Base-by-base conservation (phyloP, 83 land plant species). In the Picea engelmannii region DNA sequence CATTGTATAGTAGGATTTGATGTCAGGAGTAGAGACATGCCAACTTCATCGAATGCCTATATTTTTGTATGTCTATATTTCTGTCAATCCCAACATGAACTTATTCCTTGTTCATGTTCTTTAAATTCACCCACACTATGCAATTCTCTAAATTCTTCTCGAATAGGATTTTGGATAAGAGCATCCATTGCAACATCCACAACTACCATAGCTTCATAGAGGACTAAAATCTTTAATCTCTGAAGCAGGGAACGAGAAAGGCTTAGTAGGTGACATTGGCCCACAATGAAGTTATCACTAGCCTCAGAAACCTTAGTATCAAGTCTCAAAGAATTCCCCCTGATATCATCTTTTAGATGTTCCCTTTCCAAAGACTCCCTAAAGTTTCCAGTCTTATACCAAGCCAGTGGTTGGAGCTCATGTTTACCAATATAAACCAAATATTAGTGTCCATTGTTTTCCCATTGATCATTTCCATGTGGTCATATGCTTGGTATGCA, bases 271-370 rank as follows among this genome's bases (percentile, higher is more conserved):
- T 97, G 98, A 70, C 96, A 86, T 79, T 97, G 99, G 18, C 99
- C 99, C 40, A 97, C 99, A 78, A 95, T 94, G 83, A 97, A 97
- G 85, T 97, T 97, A 55, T 97, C 96, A 23, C 99, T 96, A n/a
- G 88, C 95, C 82, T 97, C 96, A 15, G 89, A 81, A 1, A 94
- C 99, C 97, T 96, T 92, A 79, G 96, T 92, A 79, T 95, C 96
- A 81, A 97, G 92, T 23, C 99, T 96, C 66, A 89, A 69, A 78
- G 92, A 8, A 79, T 87, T 95, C 80, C 95, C 84, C 81, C 91
- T 80, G 21, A 96, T 91, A n/a, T 87, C 98, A 82, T 93, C 98
- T 85, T 97, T 97, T 49, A 97, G 78, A 85, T 95, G 95, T 70
- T 98, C 95, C 79, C 98, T 88, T 47, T 93, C 98, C 71, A 97